Base-by-base conservation (phyloP, 306 rosid species). In the Betula pendula region DNA sequence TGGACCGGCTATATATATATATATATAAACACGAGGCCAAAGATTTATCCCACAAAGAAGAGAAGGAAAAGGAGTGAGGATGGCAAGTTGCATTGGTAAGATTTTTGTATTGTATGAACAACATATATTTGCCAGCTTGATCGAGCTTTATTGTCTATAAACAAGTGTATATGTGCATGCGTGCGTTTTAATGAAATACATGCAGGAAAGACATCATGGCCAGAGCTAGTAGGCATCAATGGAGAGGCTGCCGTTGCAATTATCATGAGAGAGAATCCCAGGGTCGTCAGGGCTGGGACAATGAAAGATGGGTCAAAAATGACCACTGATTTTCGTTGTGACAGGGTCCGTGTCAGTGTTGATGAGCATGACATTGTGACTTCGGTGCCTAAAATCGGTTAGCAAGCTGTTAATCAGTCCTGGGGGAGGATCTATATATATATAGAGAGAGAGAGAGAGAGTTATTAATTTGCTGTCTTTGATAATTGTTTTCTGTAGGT, bases 161-260 rank as follows among this genome's bases (percentile, higher is more conserved):
- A 4, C 12, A 25, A 24, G 12, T 25, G 6, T 56, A 25, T 24
- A 25, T 4, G 12, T 8, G 17, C 2, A 25, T 25, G 40, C 33
- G 8, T 8, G 33, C 22, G 43, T 62, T 20, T 62, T 31, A 17
- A 33, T 62, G 43, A 12, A 62, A 62, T 5, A 38, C 4, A 19
- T 31, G 71, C 15, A 85, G 90, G 91, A 27, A 90, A 90, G 75
- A 71, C 51, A 25, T 76, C 93, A 17, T 88, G 96, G 93, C 82
- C 84, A 0, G 91, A 88, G 79, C 78, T 88, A 72, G 75, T 90
- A 4, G 91, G 93, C 14, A 70, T 48, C 27, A 15, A 80, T 5
- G 90, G 86, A 68, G 62, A 75, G 56, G 79, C 38, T 9, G 96
- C 90, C 5, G 67, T 49, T 60, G 68, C 66, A 69, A 82, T 40